Base-by-base conservation (phyloP, 2,329 filamentous ascomycete genomes). In the Aspergillus tamarii region DNA sequence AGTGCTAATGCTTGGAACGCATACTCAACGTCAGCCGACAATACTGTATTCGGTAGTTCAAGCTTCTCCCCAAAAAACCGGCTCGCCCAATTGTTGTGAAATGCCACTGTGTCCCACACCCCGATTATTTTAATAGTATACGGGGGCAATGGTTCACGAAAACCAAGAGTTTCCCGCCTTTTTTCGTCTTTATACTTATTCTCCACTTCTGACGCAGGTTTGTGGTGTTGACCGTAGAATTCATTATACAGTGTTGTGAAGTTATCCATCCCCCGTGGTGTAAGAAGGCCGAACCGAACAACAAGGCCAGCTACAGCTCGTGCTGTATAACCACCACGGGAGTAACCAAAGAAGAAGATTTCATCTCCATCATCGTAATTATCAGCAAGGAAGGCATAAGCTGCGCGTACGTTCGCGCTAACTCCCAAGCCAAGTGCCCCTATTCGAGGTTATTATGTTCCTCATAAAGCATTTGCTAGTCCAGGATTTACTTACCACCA, bases 361-460 rank as follows among this genome's bases (percentile, higher is more conserved):
- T 59, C 57, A 34, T 59, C 57, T 3, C 57, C 57, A 21, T 59
- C 57, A 28, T 59, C 57, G 57, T 50, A 59, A 30, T 59, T 59
- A n/a, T 59, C 45, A 11, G 45, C 45, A 39, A 59, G 43, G 32
- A 59, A 59, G n/a, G 7, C 57, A 39, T 59, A 59, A 14, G 57
- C 57, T 32, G 43, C 43, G 12, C 57, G 28, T 30, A 59, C 57
- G n/a, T 59, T 50, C 9, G 57, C 45, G 32, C 57, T 59, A 12
- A 59, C 30, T 16, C 57, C 57, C 11, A 59, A n/a, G 16, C 57
- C 57, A 39, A 59, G 32, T 30, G 57, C 57, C 2, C 57, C 57
- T 59, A 32, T 16, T 30, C 36, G 41, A 3, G 26, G 30, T 11
- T 46, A 26, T 26, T 36, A 46, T 46, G 23, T n/a, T 10, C 41